Percentiles rank a stretch among this genome's conserved stretches.
phyloP scores from a whole-genome alignment of 2,329 filamentous ascomycete species.

The Xylariaceae sp. region DNA sequence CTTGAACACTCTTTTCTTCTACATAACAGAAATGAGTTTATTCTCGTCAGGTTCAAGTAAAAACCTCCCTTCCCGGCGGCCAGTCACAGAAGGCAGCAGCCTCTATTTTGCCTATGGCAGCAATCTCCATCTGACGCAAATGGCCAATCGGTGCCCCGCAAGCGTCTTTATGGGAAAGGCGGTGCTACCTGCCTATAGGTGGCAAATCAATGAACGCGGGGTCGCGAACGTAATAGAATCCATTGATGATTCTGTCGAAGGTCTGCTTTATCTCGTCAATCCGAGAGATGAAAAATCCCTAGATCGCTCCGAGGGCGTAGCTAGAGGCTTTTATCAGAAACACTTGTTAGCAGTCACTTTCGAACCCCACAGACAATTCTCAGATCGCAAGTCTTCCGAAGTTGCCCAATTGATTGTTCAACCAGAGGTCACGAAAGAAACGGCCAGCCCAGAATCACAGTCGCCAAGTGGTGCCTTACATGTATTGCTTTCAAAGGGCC shows the following conservation, averaged over 20 bases:
- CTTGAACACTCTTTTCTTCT: too few species aligned
- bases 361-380: background rate
- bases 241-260: constrained; percentile 9
- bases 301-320: constrained; percentile 1
- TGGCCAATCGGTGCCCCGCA: constrained; percentile 2
- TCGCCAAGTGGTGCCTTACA: too few species aligned
- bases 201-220: constrained; percentile 12
- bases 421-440: background rate
- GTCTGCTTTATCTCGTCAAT: constrained; percentile 6
- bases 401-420: background rate
- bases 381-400: background rate
- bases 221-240: constrained; percentile 7
- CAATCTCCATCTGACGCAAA: constrained; percentile 5
- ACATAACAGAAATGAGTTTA: background rate
- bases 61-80: background rate
- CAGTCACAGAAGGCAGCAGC: background rate
- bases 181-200: background rate
- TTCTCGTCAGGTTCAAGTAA: background rate
- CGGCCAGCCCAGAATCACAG: too few species aligned
- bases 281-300: background rate
- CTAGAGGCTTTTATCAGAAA: constrained; percentile 2
- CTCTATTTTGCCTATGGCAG: constrained; percentile 15
- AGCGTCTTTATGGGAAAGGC: constrained; percentile 6
- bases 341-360: background rate
- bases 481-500: too few species aligned